phyloP scores from a whole-genome alignment of 192 early-diverging fungal species.

The Umbelopsis vinacea region DNA sequence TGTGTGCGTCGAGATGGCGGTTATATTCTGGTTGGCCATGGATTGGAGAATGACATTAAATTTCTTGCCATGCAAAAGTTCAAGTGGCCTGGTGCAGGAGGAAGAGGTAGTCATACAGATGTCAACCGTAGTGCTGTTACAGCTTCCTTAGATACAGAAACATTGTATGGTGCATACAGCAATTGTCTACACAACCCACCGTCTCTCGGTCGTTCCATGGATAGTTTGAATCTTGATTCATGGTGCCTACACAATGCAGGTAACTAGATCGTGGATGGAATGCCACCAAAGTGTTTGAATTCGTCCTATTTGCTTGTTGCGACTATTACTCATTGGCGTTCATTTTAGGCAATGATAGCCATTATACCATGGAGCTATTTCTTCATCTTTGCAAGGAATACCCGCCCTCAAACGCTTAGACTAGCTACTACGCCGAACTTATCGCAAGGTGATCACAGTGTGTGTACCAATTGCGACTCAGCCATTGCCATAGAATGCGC shows the following conservation, averaged over 20 bases:
- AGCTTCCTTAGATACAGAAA: slow-evolving; percentile 42
- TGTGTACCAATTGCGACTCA: too few species aligned
- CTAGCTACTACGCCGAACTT: too few species aligned
- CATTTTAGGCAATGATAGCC: slow-evolving; percentile 51
- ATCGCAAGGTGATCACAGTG: too few species aligned
- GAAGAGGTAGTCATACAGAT: neutral
- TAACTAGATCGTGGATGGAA: slow-evolving; percentile 11
- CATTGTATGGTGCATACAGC: slow-evolving; percentile 43
- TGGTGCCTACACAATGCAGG: slow-evolving; percentile 58
- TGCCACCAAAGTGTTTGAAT: too few species aligned
- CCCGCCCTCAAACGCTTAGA: neutral
- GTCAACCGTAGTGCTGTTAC: neutral
- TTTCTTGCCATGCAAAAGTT: slow-evolving; percentile 35
- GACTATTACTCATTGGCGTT: neutral
- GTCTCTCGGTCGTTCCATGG: slow-evolving; percentile 43
- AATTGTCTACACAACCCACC: slow-evolving; percentile 29
- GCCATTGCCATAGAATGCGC: too few species aligned
- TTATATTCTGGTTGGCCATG: slow-evolving; percentile 50
- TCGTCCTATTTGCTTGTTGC: neutral
- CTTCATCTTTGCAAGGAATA: slow-evolving; percentile 12
- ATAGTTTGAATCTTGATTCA: slow-evolving; percentile 50
- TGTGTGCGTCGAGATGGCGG: slow-evolving; percentile 32
- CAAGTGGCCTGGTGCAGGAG: neutral
- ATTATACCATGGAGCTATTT: slow-evolving; percentile 44
- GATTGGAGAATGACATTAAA: slow-evolving; percentile 43